Percentiles rank a stretch among this genome's conserved stretches.
Conservation (phyloP, 2,329 filamentous ascomycete genomes). For the Chaetothyriales sp. region DNA sequence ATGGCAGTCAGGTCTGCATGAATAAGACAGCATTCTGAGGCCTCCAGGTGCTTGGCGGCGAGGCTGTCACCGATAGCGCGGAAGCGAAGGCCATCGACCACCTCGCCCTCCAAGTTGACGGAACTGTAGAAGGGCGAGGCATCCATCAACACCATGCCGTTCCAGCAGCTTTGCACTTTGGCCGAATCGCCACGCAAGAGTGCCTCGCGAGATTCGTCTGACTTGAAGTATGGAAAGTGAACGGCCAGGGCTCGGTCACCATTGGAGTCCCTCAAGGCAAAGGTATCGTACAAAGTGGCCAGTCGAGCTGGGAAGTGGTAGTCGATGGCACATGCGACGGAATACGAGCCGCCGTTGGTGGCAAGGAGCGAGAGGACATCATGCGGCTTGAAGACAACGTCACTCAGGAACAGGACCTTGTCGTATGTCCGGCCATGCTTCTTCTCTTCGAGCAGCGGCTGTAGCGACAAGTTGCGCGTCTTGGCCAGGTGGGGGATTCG, state of each 20-base stretch:
- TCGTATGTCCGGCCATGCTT: conserved; percentile 41
- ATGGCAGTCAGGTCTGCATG: conserved; percentile 22
- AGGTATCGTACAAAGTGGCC: conserved; percentile 60
- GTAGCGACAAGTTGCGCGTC: conserved; percentile 50
- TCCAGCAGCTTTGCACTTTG: conserved; percentile 53
- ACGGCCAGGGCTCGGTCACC: conserved; percentile 51
- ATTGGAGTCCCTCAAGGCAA: conserved; percentile 54
- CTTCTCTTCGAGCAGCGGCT: conserved; percentile 41
- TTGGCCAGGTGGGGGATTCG: conserved; percentile 56
- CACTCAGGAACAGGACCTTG: conserved; percentile 46
- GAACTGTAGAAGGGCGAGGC: conserved; percentile 39
- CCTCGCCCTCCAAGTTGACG: neutral
- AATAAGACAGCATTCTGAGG: conserved; percentile 61
- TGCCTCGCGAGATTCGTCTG: conserved; percentile 36
- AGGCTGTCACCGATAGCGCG: conserved; percentile 52
- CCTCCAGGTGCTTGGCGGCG: conserved; percentile 44
- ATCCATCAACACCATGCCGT: conserved; percentile 41
- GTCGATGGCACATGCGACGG: conserved; percentile 58
- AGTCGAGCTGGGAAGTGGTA: conserved; percentile 21
- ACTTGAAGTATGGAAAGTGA: conserved; percentile 52
- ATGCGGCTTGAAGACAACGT: conserved; percentile 35
- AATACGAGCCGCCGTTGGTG: conserved; percentile 46
- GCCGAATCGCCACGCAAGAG: conserved; percentile 42
- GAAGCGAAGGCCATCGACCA: conserved; percentile 36
- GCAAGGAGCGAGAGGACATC: conserved; percentile 45